Percentiles rank a stretch among this genome's conserved stretches.
Conservation (phyloP, 139 green algal genomes). For the Chlorella vulgaris region DNA sequence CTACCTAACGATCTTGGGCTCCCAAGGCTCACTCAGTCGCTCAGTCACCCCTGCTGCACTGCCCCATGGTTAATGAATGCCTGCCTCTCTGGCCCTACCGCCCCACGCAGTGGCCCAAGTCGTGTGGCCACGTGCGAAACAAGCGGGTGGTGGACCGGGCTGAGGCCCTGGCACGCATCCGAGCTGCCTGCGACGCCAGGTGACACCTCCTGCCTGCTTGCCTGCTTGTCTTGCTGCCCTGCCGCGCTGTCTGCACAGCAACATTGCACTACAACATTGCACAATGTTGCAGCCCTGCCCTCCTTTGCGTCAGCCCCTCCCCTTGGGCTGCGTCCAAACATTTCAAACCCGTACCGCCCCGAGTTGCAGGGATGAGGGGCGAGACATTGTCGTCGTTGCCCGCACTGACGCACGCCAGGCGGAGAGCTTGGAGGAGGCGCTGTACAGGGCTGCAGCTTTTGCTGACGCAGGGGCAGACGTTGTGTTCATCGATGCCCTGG, state of each 20-base stretch:
- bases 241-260: not conserved
- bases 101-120: conserved; percentile 76
- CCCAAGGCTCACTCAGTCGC: not conserved
- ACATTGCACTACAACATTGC: not conserved
- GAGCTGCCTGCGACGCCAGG: conserved; percentile 79
- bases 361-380: conserved; percentile 72
- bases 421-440: conserved; percentile 69
- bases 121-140: conserved; percentile 89
- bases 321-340: too few relatives aligned
- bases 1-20: too few relatives aligned
- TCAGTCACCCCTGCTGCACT: not conserved
- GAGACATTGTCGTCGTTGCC: conserved; percentile 91
- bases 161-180: conserved; percentile 85
- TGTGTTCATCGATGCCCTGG: conserved; percentile 96
- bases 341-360: not conserved
- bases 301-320: not conserved
- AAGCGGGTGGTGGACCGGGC: conserved; percentile 83
- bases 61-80: not conserved
- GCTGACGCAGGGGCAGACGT: conserved; percentile 91
- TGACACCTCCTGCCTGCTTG: conserved; percentile 24
- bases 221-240: not conserved
- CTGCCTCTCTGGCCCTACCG: not conserved
- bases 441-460: conserved; percentile 85
- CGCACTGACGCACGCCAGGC: conserved; percentile 84
- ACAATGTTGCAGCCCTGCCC: not conserved